Evolutionary conservation across 2,329 filamentous ascomycete genomes (phyloP).

Genomic region (Diplodia corticola): DNA sequence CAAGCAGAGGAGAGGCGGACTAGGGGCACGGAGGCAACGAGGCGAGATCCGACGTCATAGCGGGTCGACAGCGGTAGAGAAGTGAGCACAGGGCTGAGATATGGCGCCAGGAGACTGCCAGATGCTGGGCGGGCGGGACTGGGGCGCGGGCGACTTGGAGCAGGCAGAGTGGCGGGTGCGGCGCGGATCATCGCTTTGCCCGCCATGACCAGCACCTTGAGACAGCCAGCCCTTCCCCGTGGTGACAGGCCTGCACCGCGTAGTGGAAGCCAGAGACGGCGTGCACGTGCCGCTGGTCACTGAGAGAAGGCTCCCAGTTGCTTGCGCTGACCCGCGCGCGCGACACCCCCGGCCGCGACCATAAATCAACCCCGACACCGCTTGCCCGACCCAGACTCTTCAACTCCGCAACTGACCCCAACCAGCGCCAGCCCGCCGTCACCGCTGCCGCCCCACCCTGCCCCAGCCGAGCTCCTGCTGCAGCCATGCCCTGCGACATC

Average conservation of each 20-base stretch:
- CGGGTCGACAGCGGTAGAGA: neutral
- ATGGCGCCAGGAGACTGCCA: no score
- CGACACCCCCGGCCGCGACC: neutral
- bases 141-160: neutral
- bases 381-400: conserved; percentile 4
- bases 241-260: neutral
- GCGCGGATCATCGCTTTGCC: conserved; percentile 16
- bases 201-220: conserved; percentile 13
- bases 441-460: no score
- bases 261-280: neutral
- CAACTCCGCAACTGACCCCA: neutral
- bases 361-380: neutral
- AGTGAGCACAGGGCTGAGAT: neutral
- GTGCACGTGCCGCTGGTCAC: neutral
- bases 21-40: no score
- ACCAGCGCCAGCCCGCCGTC: neutral
- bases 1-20: neutral
- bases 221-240: neutral
- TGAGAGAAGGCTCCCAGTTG: neutral
- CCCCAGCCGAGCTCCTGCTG: neutral
- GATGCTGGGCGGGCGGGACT: neutral
- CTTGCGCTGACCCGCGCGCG: neutral
- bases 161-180: neutral
- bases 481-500: conserved; percentile 8
- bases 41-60: no score